Conservation (phyloP, 768 basidiomycete species). For the Tricholoma sp. region DNA sequence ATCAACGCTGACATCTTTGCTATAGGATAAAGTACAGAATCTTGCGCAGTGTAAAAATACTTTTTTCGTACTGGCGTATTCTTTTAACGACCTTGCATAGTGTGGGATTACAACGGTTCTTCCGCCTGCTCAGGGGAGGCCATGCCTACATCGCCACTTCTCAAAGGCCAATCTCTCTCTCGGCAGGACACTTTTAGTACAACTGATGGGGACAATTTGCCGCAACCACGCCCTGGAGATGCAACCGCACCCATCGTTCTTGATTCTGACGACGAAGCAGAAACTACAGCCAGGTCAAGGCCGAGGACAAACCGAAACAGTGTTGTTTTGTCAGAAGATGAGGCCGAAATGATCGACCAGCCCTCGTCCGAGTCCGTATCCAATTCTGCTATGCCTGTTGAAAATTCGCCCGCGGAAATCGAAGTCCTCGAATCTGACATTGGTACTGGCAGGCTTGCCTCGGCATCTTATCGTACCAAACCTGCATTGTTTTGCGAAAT, state of each 20-base stretch:
- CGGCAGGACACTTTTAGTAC: background rate
- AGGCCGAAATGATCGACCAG: conserved; percentile 1
- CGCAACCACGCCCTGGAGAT: background rate
- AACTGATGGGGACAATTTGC: background rate
- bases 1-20: background rate
- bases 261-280: conserved; percentile 10
- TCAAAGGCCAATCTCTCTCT: background rate
- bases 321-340: conserved; percentile 12
- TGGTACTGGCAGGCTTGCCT: background rate
- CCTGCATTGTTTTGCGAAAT: background rate
- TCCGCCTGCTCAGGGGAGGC: conserved; percentile 3
- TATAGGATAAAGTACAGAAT: conserved; percentile 20
- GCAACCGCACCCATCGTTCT: background rate
- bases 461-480: background rate
- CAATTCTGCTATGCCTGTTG: background rate
- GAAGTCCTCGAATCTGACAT: background rate
- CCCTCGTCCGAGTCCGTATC: background rate
- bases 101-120: conserved; percentile 11
- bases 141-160: conserved; percentile 2
- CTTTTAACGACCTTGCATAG: conserved; percentile 2
- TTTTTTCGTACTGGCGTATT: background rate
- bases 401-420: background rate
- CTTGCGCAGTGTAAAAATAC: conserved; percentile 20
- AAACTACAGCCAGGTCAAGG: conserved; percentile 1
- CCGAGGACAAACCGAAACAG: conserved; percentile 4